Conservation (phyloP, 169 alveolate genomes). For the Perkinsus olseni region DNA sequence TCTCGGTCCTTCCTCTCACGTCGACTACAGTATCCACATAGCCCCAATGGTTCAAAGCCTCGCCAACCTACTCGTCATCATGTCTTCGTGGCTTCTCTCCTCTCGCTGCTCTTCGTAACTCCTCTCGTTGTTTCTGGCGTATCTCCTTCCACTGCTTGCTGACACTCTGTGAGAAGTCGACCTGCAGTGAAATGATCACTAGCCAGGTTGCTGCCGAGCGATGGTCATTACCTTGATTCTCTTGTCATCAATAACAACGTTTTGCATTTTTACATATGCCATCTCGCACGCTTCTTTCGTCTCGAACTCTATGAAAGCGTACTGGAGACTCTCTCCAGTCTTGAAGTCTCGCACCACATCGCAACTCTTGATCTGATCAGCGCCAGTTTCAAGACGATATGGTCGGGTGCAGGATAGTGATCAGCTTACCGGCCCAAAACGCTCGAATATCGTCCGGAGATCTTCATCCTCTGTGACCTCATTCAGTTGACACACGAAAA, state of each 20-base stretch:
- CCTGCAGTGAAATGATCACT: too few relatives aligned
- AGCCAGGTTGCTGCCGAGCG: too few relatives aligned
- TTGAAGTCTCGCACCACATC: conserved; percentile 92
- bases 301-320: conserved; percentile 96
- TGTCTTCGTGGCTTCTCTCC: not conserved
- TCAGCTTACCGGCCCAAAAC: conserved; percentile 25
- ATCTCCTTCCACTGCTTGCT: not conserved
- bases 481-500: conserved; percentile 94
- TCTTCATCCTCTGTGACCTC: conserved; percentile 94
- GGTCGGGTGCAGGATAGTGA: not conserved
- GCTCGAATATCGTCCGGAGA: conserved; percentile 81
- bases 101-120: not conserved
- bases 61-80: not conserved
- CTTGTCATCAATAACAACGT: conserved; percentile 88
- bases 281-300: conserved; percentile 86
- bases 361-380: conserved; percentile 87
- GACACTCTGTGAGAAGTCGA: not conserved
- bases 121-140: not conserved
- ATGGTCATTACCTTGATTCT: conserved; percentile 47
- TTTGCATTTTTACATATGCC: conserved; percentile 94
- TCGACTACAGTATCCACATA: too few relatives aligned
- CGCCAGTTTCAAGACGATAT: not conserved
- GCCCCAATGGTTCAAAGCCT: too few relatives aligned
- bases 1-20: too few relatives aligned
- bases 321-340: conserved; percentile 94